Base-by-base conservation (phyloP, 129 eudicot genomes). In the Tanacetum coccineum region DNA sequence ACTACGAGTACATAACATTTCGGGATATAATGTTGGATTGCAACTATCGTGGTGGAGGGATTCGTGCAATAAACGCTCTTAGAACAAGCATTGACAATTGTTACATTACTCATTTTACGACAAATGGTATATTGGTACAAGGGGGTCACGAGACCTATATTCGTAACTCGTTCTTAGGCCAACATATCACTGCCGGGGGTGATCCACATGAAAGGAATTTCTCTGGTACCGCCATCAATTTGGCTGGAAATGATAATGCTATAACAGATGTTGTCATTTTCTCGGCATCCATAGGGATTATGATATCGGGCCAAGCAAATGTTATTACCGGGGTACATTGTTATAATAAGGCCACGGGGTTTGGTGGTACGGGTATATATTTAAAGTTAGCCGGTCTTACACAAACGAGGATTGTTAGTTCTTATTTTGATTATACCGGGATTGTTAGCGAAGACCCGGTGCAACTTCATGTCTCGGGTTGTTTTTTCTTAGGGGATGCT, bases 61-160 rank as follows among this genome's bases (percentile, higher is more conserved):
- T 93, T 51, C 80, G 72, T 55, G 86, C 77, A 1, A 30, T 68
- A 13, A 78, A 93, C 56, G 82, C 98, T 12, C 77, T 89, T 12
- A 81, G 98, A 78, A 86, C 91, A 4, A 74, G 70, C 80, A 86
- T 93, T 11, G 95, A 86, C 57, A 93, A 88, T 53, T 86, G 95
- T 48, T 93, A 88, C 95, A 74, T 93, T 18, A 65, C 95, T 6
- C 96, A 82, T 65, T 93, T 93, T 46, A 81, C 80, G 11, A 86
- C 88, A 54, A 78, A 73, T 11, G 98, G 98, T 10, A 88, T 93
- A 39, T 13, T 76, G 0, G 92, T 84, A 52, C 72, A 82, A 68
- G 84, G 87, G 19, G 98, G 98, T 17, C 98, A 93, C 22, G 98
- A 93, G 66, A 88, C 98, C 21, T 86, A 81, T 62, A 86, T 93